Base-by-base conservation (phyloP, 2,329 filamentous ascomycete species). In the Scleromitrula shiraiana region DNA sequence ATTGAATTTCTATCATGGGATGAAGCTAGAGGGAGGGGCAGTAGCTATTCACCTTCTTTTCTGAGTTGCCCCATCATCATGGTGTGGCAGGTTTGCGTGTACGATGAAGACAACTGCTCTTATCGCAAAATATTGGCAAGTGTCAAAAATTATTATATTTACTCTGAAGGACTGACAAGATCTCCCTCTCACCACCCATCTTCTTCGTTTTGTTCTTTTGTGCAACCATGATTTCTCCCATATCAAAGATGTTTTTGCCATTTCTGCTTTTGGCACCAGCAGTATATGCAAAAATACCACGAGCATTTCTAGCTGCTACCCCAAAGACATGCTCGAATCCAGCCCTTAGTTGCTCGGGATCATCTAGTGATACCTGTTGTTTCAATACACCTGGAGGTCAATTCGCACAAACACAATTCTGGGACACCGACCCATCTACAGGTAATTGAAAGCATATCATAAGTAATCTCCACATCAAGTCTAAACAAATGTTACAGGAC, bases 401-500 rank as follows among this genome's bases (percentile, higher is more conserved):
- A 53, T 67, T 89, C 37, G 72, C 88, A 4, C 77, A 80, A 64
- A 88, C 85, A 2, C 85, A 89, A 58, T 88, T 89, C 67, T 89
- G 85, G 85, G 84, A 89, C 60, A 76, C 78, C 0, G 62, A 75
- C 50, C 83, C 83, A 1, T 68, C 74, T 1, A 75, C 78, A 4
- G 48, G 48, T 50, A 47, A 24, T 12, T 8, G 19, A 22, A 24
- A 9, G 22, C 17, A 22, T 35, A 15, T 30, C 33, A 15, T 2
- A 30, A 17, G 15, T 17, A n/a, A 14, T 14, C 19, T 7, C 35
- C 37, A 15, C n/a, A 12, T 7, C 27, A 43, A 6, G n/a, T 12
- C 19, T 4, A 24, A 41, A 24, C 24, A 30, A 7, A 41, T 17
- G 10, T 17, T 26, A 4, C 17, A 53, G 51, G 51, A 9, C 82